A percentile compares a stretch with the other conserved stretches of the same genome.
Evolutionary conservation across 768 basidiomycete species (phyloP).

Genomic region (Hericium coralloides): DNA sequence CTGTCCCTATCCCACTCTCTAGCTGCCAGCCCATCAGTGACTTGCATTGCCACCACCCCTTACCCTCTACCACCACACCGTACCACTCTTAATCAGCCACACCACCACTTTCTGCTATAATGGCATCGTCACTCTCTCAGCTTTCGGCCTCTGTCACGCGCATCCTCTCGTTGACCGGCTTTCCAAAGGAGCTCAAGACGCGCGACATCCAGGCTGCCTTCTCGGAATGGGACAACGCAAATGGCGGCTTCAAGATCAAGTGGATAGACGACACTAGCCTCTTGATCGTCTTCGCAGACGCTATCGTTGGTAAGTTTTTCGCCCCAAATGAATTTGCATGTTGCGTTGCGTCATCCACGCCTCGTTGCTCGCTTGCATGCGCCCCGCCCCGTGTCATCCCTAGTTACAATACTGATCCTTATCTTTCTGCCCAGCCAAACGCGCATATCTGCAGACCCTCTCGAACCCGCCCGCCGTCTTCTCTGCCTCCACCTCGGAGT

Average conservation of each 20-base stretch:
- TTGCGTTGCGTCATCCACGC: constrained; percentile 26
- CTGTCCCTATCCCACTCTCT: not conserved
- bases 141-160: constrained; percentile 94
- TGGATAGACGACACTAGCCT: constrained; percentile 98
- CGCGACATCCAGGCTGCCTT: constrained; percentile 92
- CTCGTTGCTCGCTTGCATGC: constrained; percentile 1
- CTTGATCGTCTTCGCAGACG: constrained; percentile 89
- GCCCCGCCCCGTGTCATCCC: not conserved
- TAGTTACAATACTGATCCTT: constrained; percentile 2
- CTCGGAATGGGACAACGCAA: constrained; percentile 75
- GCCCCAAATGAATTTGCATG: too few species aligned
- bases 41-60: not conserved
- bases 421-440: constrained; percentile 61
- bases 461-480: constrained; percentile 73
- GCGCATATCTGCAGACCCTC: constrained; percentile 87
- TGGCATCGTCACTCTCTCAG: constrained; percentile 68
- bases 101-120: constrained; percentile 17
- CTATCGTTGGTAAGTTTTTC: constrained; percentile 55
- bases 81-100: constrained; percentile 1
- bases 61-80: not conserved
- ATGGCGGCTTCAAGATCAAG: constrained; percentile 97
- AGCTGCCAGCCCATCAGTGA: not conserved
- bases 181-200: constrained; percentile 93
- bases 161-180: constrained; percentile 87
- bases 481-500: constrained; percentile 42